Conservation (phyloP, 257 asterid species). For the Scutellaria galericulata region DNA sequence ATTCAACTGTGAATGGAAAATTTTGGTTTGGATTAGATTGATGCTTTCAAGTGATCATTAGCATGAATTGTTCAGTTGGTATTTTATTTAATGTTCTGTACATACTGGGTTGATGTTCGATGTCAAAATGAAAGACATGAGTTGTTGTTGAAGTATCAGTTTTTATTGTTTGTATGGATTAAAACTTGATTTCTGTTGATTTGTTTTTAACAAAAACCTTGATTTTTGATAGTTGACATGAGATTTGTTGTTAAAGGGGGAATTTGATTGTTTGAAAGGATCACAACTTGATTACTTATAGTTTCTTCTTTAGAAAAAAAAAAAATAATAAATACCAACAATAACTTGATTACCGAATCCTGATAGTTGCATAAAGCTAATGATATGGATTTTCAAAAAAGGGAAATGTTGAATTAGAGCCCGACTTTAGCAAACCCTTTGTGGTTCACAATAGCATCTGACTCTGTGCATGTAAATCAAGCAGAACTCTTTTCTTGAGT, state of each 20-base stretch:
- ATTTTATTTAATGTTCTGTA: not conserved
- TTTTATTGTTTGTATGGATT: not conserved
- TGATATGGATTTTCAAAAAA: not conserved
- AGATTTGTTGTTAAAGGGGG: too few relatives aligned
- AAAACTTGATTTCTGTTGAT: not conserved
- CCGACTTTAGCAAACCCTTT: not conserved
- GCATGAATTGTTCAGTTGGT: not conserved
- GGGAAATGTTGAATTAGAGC: conserved; percentile 6
- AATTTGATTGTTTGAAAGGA: too few relatives aligned
- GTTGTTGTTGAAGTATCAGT: not conserved
- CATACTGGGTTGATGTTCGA: not conserved
- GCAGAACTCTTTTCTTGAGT: conserved; percentile 54
- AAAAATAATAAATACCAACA: too few relatives aligned
- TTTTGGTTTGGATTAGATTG: conserved; percentile 1
- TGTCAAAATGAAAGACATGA: not conserved
- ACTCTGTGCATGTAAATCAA: not conserved
- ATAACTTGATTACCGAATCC: too few relatives aligned
- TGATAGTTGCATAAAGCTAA: not conserved
- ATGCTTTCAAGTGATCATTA: not conserved
- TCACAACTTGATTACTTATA: too few relatives aligned
- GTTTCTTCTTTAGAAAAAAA: too few relatives aligned
- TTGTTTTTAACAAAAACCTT: too few relatives aligned
- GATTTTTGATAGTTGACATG: not conserved
- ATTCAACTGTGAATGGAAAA: not conserved
- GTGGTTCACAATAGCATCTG: not conserved